Base-by-base conservation (phyloP, 2,329 filamentous ascomycete genomes). In the Chaetomiaceae sp. region DNA sequence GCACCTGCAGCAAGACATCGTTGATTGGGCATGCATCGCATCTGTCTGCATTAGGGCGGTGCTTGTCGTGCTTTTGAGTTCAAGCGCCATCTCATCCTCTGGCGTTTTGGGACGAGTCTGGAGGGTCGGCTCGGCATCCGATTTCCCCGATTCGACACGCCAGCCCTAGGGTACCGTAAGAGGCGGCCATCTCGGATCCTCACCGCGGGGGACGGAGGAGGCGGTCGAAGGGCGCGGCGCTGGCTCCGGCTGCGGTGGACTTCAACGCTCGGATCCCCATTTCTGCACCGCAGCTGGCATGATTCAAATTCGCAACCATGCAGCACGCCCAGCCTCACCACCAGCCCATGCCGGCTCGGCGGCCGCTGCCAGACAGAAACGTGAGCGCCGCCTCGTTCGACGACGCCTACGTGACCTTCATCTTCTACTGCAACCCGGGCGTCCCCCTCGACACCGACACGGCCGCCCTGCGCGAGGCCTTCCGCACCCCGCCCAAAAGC, bases 371-470 rank as follows among this genome's bases (percentile, higher is more conserved):
- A 7, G 75, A 83, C 51, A 82, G 79, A 58, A 74, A 83, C 56
- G 83, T 95, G 27, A 84, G 81, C 3, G 79, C 83, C 62, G 79
- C 81, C 2, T 87, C 80, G 12, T 85, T 96, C 59, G 88, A 91
- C 64, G 83, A 92, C 67, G 85, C 89, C 47, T 96, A 91, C 67
- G 85, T 91, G 55, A 71, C 76, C 61, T 96, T 96, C 68, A 88
- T 96, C 63, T 77, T 96, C 53, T 89, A 91, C 70, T 96, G 91
- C 76, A 96, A 96, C 68, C 91, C 91, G 5, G 84, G 82, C 39
- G 84, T 96, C 46, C 77, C 87, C 3, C 68, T 78, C n/a, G 79
- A 83, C 15, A 81, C 81, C 39, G 87, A 95, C 69, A 87, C 88
- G 0, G 70, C 77, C 3, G 82, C 85, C 50, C 72, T 96, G 44